These are phyloP conservation scores for Jamesozyma lodderae DNA, from an alignment of 805 yeast genomes.

Conservation along the genomic window DNA sequence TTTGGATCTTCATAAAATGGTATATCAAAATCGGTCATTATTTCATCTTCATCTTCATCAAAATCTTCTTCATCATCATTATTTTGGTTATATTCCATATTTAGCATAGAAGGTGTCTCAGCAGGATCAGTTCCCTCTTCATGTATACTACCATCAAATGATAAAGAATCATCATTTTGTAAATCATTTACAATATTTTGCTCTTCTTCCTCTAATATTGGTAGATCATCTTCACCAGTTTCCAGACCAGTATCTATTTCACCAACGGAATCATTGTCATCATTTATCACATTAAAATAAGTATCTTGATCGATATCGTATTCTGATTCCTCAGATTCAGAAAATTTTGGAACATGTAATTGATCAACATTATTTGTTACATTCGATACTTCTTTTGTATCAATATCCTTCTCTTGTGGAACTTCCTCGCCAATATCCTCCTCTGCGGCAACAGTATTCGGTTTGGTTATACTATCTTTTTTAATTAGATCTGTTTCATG, in stretches of 20 bases:
- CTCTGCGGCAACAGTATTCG: background rate
- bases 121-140: conserved; percentile 28
- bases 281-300: conserved; percentile 23
- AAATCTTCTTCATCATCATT: conserved; percentile 24
- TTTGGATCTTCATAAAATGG: conserved; percentile 37
- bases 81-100: conserved; percentile 1
- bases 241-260: conserved; percentile 27
- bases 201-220: conserved; percentile 28
- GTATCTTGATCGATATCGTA: conserved; percentile 28
- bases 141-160: conserved; percentile 29
- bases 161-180: conserved; percentile 25
- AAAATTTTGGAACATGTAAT: conserved; percentile 24
- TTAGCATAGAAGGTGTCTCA: conserved; percentile 6
- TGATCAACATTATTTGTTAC: conserved; percentile 13
- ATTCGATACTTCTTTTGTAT: conserved; percentile 1
- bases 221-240: conserved; percentile 28
- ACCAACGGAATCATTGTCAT: conserved; percentile 29
- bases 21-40: conserved; percentile 30
- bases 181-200: conserved; percentile 25
- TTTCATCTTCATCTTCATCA: conserved; percentile 28
- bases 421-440: conserved; percentile 53
- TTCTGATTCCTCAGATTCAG: conserved; percentile 30
- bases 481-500: conserved; percentile 12
- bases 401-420: conserved; percentile 5
- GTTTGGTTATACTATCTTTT: background rate